Evolutionary conservation across 495 filamentous ascomycete species (phyloP).

Genomic region (Aspergillus nidulans): DNA sequence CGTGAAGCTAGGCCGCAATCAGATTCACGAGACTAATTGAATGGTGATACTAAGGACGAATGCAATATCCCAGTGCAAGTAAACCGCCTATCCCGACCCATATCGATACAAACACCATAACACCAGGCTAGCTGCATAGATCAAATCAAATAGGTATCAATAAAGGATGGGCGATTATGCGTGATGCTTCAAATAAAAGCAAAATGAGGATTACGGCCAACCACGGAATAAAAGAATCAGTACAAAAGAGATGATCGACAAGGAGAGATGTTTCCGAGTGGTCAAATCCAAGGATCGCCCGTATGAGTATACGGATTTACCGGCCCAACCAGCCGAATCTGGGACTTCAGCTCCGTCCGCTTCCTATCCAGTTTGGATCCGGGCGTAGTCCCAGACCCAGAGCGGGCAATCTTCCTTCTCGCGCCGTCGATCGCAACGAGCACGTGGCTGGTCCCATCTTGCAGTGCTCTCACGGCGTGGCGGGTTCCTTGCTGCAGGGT

Average conservation of each 20-base stretch:
- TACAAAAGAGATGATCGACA: not conserved
- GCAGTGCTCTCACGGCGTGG: slow-evolving; percentile 27
- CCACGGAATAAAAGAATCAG: not conserved
- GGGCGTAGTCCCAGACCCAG: not conserved
- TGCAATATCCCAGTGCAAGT: not conserved
- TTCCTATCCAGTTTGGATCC: slow-evolving; percentile 28
- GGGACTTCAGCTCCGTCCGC: slow-evolving; percentile 38
- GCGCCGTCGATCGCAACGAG: slow-evolving; percentile 28
- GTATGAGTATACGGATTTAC: slow-evolving; percentile 33
- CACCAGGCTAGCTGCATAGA: not conserved
- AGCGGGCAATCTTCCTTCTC: slow-evolving; percentile 30
- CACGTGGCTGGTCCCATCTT: slow-evolving; percentile 27
- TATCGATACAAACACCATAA: not conserved
- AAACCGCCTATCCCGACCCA: not conserved
- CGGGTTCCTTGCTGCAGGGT: slow-evolving; percentile 26
- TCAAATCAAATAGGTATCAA: not conserved
- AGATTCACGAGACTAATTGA: too few species aligned
- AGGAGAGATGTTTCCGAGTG: not conserved
- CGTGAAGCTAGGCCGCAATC: too few species aligned
- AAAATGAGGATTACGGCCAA: not conserved
- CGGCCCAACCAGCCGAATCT: slow-evolving; percentile 41
- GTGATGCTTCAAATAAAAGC: not conserved
- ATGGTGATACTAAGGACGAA: not conserved
- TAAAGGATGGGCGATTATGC: not conserved
- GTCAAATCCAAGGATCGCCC: slow-evolving; percentile 35